Evolutionary conservation across 225 moss, liverwort and hornwort species (phyloP).

Genomic region (Ulota crispa): DNA sequence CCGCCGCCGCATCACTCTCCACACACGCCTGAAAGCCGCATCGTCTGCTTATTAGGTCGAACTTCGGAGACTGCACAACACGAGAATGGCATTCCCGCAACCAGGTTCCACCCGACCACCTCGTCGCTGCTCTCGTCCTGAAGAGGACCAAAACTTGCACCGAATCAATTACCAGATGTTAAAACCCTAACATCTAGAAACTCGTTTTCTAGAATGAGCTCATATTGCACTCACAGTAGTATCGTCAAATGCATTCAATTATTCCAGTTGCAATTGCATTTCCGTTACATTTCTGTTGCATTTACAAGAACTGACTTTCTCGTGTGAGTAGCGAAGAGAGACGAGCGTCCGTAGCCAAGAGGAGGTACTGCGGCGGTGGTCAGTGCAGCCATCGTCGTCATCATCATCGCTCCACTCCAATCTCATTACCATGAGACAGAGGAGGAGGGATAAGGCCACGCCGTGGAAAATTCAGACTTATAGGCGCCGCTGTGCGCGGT

Average conservation of each 20-base stretch:
- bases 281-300: neutral
- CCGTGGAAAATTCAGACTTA: neutral
- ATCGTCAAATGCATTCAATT: neutral
- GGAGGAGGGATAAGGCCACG: neutral
- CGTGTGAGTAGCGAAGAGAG: neutral
- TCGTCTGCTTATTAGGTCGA: neutral
- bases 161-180: neutral
- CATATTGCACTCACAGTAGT: neutral
- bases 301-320: neutral
- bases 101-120: conserved; percentile 14
- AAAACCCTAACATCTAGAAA: neutral
- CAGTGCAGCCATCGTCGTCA: conserved; percentile 3
- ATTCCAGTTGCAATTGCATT: neutral
- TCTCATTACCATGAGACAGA: neutral
- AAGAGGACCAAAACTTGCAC: neutral
- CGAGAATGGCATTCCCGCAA: neutral
- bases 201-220: neutral
- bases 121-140: conserved; percentile 9
- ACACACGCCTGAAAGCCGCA: neutral
- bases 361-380: conserved; percentile 22
- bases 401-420: conserved; percentile 13
- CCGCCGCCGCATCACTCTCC: conserved; percentile 22
- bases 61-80: neutral
- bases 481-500: too few species aligned
- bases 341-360: neutral